Evolutionary conservation across 2,329 filamentous ascomycete genomes (phyloP).

Genomic region (Lojkania enalia): DNA sequence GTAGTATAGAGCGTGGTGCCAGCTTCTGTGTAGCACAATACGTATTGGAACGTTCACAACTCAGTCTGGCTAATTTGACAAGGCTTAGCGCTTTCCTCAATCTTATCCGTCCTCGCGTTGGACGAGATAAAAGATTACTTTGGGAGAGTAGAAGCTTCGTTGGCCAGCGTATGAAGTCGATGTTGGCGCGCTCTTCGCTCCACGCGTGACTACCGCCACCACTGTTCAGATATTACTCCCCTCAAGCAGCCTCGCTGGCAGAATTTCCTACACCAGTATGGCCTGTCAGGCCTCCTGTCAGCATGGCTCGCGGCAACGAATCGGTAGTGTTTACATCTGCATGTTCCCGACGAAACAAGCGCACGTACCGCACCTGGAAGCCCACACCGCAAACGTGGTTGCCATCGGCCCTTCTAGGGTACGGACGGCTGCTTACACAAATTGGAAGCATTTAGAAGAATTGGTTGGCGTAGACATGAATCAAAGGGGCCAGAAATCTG

Average conservation of each 20-base stretch:
- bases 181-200: conserved; percentile 4
- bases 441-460: background rate
- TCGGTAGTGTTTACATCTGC: conserved; percentile 34
- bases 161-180: no score
- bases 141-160: no score
- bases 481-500: conserved; percentile 2
- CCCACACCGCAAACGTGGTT: conserved; percentile 40
- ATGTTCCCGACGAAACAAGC: conserved; percentile 34
- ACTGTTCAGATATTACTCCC: conserved; percentile 4
- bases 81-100: no score
- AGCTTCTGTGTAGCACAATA: no score
- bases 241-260: conserved; percentile 16
- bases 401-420: background rate
- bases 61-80: no score
- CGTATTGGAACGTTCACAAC: no score
- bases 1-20: no score
- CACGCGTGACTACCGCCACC: conserved; percentile 13
- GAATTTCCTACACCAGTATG: conserved; percentile 1
- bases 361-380: conserved; percentile 31
- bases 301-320: conserved; percentile 27
- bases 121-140: no score
- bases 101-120: no score
- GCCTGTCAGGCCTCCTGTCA: conserved; percentile 19
- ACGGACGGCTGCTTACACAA: background rate
- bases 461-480: conserved; percentile 20